These are phyloP conservation scores for Magnaporthiopsis poae DNA, from an alignment of 2,329 filamentous ascomycete species.

Conservation along the genomic window DNA sequence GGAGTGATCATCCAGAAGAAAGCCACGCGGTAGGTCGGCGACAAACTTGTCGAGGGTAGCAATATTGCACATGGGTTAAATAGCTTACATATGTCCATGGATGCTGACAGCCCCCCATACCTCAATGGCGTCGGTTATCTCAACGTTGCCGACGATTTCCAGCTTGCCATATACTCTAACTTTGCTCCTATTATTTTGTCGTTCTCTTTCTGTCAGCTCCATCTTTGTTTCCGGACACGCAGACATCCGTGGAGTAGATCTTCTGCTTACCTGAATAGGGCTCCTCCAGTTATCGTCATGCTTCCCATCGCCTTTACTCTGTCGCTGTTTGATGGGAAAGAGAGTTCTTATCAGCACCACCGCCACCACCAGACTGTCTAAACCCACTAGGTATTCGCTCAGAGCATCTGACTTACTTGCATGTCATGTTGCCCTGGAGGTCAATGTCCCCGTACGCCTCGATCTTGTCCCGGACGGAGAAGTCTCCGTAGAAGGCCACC, in stretches of 20 bases:
- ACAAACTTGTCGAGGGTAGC: too few relatives aligned
- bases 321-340: not conserved
- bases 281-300: not conserved
- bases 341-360: not conserved
- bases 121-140: slow-evolving; percentile 31
- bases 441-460: slow-evolving; percentile 37
- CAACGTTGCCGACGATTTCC: slow-evolving; percentile 31
- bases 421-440: slow-evolving; percentile 32
- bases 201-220: not conserved
- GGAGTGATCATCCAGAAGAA: too few relatives aligned
- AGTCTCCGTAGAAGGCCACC: slow-evolving; percentile 34
- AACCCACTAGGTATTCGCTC: not conserved
- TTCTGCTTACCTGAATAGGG: not conserved
- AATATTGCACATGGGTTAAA: slow-evolving; percentile 15
- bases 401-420: slow-evolving; percentile 25
- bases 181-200: slow-evolving; percentile 25
- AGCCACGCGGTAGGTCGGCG: too few relatives aligned
- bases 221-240: not conserved
- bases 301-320: slow-evolving; percentile 1
- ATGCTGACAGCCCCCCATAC: slow-evolving; percentile 38
- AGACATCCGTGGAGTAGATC: not conserved
- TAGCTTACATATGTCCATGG: slow-evolving; percentile 32
- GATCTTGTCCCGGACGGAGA: slow-evolving; percentile 33
- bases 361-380: not conserved
- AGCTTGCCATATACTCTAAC: slow-evolving; percentile 39